Conservation (phyloP, 2,329 filamentous ascomycete genomes). For the Mollisia scopiformis region DNA sequence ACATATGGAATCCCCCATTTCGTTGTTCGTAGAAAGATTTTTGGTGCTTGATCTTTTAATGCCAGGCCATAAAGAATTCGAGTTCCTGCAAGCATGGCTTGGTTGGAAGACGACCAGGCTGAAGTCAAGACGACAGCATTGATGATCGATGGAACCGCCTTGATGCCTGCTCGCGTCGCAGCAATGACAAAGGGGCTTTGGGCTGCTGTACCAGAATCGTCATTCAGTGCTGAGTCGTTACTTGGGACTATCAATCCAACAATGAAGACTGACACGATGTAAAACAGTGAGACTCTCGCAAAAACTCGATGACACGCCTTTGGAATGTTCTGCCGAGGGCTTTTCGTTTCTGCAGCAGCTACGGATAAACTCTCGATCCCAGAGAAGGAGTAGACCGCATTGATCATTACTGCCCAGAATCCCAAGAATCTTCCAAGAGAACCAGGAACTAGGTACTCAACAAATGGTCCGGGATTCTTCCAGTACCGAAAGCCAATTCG, state of each 20-base stretch:
- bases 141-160: constrained; percentile 70
- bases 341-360: constrained; percentile 57
- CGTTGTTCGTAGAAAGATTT: constrained; percentile 55
- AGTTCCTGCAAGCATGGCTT: constrained; percentile 62
- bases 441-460: constrained; percentile 63
- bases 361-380: constrained; percentile 46
- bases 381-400: constrained; percentile 49
- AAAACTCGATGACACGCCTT: constrained; percentile 54
- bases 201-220: constrained; percentile 49
- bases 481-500: constrained; percentile 59
- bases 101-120: constrained; percentile 71
- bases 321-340: constrained; percentile 55
- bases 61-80: constrained; percentile 63
- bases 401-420: constrained; percentile 46
- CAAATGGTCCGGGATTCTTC: constrained; percentile 64
- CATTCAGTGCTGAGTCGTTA: constrained; percentile 51
- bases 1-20: constrained; percentile 58
- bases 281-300: constrained; percentile 59
- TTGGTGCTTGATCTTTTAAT: constrained; percentile 55
- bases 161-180: constrained; percentile 67
- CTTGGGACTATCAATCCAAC: constrained; percentile 61
- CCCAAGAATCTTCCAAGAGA: constrained; percentile 60
- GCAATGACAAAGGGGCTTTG: constrained; percentile 72
- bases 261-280: constrained; percentile 46
- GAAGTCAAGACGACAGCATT: constrained; percentile 78